phyloP scores from a whole-genome alignment of 129 eudicot species.

The Tagetes erecta region DNA sequence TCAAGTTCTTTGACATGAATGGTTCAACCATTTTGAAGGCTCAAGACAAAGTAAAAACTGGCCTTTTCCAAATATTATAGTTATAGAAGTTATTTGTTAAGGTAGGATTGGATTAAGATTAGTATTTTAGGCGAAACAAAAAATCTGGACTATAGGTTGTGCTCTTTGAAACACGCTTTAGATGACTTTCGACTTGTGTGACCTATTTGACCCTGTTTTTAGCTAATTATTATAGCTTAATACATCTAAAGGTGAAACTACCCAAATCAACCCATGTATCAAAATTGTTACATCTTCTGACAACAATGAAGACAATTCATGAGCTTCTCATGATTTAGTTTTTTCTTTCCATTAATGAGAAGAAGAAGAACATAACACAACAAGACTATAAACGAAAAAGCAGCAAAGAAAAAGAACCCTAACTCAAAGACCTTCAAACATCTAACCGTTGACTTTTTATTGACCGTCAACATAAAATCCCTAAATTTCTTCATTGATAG shows the following conservation, averaged over 20 bases:
- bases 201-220: neutral
- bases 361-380: conserved; percentile 9
- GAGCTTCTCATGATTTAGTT: neutral
- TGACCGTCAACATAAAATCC: conserved; percentile 7
- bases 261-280: neutral
- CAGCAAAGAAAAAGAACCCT: conserved; percentile 14
- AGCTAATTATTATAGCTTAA: neutral
- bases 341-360: neutral
- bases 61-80: too few relatives aligned
- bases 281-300: neutral
- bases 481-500: conserved; percentile 22
- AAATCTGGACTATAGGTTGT: too few relatives aligned
- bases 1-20: too few relatives aligned
- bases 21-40: too few relatives aligned
- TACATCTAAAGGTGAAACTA: neutral
- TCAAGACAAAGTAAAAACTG: too few relatives aligned
- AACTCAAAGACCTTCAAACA: conserved; percentile 15
- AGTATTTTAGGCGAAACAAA: too few relatives aligned
- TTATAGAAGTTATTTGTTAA: too few relatives aligned
- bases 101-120: too few relatives aligned
- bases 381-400: conserved; percentile 5
- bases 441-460: conserved; percentile 21
- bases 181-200: neutral
- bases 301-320: neutral
- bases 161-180: neutral